Percentiles rank a stretch among this genome's conserved stretches.
Evolutionary conservation across 352 stramenopile genomes (phyloP).

Genomic region (Pythium phragmitis): DNA sequence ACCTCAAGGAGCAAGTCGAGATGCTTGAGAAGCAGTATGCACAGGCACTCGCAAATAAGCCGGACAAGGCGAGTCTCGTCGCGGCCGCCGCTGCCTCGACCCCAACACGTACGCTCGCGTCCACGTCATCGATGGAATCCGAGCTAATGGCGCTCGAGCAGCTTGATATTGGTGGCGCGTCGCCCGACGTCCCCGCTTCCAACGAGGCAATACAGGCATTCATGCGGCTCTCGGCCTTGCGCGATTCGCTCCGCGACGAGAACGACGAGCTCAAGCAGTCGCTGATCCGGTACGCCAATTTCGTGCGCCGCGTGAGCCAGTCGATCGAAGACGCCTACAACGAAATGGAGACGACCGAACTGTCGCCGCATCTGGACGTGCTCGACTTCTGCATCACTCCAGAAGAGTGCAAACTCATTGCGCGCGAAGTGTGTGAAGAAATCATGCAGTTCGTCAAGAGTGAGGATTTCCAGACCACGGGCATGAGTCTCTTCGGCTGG

Average conservation of each 20-base stretch:
- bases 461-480: constrained; percentile 42
- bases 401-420: constrained; percentile 43
- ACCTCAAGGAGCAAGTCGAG: constrained; percentile 23
- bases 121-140: constrained; percentile 12
- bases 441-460: constrained; percentile 43
- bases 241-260: constrained; percentile 48
- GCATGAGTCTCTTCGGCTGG: constrained; percentile 53
- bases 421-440: constrained; percentile 37
- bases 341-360: constrained; percentile 14
- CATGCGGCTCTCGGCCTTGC: constrained; percentile 45
- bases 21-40: constrained; percentile 27
- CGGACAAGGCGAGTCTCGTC: constrained; percentile 2
- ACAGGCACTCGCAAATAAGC: constrained; percentile 11
- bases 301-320: constrained; percentile 39
- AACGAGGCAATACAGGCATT: constrained; percentile 36
- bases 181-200: constrained; percentile 15
- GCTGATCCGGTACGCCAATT: constrained; percentile 36
- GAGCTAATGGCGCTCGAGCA: constrained; percentile 18
- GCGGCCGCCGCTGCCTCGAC: background rate
- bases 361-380: constrained; percentile 22
- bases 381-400: constrained; percentile 32
- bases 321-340: constrained; percentile 35
- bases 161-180: constrained; percentile 13
- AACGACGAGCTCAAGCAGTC: constrained; percentile 49
- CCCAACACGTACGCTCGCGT: background rate